Evolutionary conservation across 805 yeast species (phyloP).

Genomic region (Pichia pseudocactophila): DNA sequence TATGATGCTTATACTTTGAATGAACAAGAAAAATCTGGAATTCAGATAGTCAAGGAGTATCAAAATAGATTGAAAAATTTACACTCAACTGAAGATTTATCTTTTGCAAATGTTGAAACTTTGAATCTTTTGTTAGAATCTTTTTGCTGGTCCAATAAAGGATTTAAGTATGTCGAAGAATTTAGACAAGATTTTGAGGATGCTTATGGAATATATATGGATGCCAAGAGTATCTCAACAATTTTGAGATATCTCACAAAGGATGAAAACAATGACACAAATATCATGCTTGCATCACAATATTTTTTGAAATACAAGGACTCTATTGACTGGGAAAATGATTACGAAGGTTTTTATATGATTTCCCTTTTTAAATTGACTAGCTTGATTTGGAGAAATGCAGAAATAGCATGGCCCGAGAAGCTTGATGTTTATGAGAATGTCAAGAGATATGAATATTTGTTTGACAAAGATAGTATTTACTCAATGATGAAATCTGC

Average conservation of each 20-base stretch:
- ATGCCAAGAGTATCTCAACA: conserved; percentile 29
- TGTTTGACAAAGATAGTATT: conserved; percentile 31
- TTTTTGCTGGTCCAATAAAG: conserved; percentile 23
- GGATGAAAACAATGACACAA: conserved; percentile 1
- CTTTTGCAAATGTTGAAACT: conserved; percentile 17
- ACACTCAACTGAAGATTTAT: conserved; percentile 11
- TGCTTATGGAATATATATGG: conserved; percentile 25
- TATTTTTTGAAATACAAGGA: conserved; percentile 22
- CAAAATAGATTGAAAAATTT: conserved; percentile 11
- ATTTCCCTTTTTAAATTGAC: conserved; percentile 22
- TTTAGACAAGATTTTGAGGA: conserved; percentile 25
- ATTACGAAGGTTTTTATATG: conserved; percentile 23
- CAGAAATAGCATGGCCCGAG: conserved; percentile 12
- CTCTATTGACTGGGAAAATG: conserved; percentile 35
- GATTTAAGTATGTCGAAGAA: conserved; percentile 18
- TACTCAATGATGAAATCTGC: conserved; percentile 27
- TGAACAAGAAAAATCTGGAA: conserved; percentile 9
- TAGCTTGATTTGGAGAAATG: conserved; percentile 14
- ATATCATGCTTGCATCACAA: conserved; percentile 4
- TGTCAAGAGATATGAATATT: conserved; percentile 32
- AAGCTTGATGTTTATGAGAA: conserved; percentile 31
- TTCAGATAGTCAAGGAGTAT: conserved; percentile 25
- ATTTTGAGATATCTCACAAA: conserved; percentile 25
- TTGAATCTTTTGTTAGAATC: conserved; percentile 22
- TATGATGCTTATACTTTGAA: conserved; percentile 13